Conservation (phyloP, 495 filamentous ascomycete genomes). For the Hypoxylon fragiforme region DNA sequence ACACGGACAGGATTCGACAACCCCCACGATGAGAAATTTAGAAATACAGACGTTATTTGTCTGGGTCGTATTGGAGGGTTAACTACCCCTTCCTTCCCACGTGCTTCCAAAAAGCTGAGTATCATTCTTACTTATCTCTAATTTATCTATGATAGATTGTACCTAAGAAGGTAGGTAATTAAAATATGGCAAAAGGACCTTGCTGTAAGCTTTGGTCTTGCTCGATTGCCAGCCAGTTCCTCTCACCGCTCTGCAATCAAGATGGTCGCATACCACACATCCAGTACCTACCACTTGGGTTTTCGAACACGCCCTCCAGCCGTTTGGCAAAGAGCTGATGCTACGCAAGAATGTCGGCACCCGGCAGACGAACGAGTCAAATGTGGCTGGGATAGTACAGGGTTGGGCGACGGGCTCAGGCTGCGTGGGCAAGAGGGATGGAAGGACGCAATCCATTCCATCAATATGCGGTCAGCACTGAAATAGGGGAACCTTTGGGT, state of each 20-base stretch:
- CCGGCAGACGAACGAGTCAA: conserved; percentile 26
- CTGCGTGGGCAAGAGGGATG: conserved; percentile 10
- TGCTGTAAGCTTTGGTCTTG: neutral
- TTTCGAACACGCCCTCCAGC: neutral
- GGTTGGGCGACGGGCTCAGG: conserved; percentile 20
- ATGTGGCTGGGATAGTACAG: conserved; percentile 21
- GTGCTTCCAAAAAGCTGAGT: conserved; percentile 2
- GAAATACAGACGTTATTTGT: neutral
- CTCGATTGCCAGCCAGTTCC: neutral
- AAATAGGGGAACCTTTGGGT: conserved; percentile 13
- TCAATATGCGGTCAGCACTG: conserved; percentile 31
- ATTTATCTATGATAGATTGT: too few species aligned
- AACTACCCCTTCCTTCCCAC: conserved; percentile 14
- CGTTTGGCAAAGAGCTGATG: conserved; percentile 19
- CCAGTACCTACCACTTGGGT: too few species aligned
- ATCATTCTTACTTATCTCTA: too few species aligned
- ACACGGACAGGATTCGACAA: conserved; percentile 14
- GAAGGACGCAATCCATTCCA: conserved; percentile 6
- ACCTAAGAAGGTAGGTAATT: too few species aligned
- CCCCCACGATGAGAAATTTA: conserved; percentile 20
- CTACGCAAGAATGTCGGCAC: conserved; percentile 26
- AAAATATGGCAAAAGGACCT: conserved; percentile 16
- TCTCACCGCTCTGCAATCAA: neutral
- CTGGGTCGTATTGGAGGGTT: conserved; percentile 5
- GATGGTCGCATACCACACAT: neutral